phyloP scores from a whole-genome alignment of 208 protist genomes.

The Wallacemonas collosoma region DNA sequence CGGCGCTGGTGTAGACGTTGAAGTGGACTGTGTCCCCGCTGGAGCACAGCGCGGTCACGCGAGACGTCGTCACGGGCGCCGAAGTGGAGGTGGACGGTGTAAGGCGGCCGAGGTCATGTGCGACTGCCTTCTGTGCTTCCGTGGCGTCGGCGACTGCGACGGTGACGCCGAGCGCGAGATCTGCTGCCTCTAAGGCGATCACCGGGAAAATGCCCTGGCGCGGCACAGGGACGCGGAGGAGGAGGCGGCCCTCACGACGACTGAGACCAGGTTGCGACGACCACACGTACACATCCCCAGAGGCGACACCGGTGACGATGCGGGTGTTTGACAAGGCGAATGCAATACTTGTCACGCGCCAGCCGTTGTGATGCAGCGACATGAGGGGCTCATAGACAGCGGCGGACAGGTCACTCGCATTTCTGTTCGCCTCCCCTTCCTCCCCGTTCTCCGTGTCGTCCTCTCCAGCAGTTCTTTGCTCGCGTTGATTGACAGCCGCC shows the following conservation, averaged over 20 bases:
- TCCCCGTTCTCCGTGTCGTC: not conserved
- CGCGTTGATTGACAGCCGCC: no score
- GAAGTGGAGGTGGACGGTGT: not conserved
- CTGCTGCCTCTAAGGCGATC: conserved; percentile 34
- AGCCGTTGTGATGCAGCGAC: conserved; percentile 51
- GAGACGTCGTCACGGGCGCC: conserved; percentile 6
- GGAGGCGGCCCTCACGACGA: conserved; percentile 52
- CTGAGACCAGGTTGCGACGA: conserved; percentile 60
- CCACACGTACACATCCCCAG: conserved; percentile 76
- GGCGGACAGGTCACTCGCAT: not conserved
- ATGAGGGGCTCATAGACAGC: conserved; percentile 26
- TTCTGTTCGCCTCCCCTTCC: conserved; percentile 5
- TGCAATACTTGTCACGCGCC: conserved; percentile 45
- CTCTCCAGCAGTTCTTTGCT: not conserved
- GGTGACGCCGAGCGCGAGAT: conserved; percentile 9
- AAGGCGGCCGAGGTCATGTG: no score
- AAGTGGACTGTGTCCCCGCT: conserved; percentile 23
- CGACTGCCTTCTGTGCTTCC: no score
- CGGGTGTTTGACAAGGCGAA: conserved; percentile 59
- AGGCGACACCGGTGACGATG: conserved; percentile 64
- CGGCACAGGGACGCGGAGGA: conserved; percentile 52
- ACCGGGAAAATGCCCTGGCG: conserved; percentile 54
- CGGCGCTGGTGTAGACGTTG: conserved; percentile 20
- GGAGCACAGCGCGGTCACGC: conserved; percentile 22
- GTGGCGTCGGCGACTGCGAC: not conserved